Base-by-base conservation (phyloP, 495 filamentous ascomycete genomes). In the Schizothecium vesticola region DNA sequence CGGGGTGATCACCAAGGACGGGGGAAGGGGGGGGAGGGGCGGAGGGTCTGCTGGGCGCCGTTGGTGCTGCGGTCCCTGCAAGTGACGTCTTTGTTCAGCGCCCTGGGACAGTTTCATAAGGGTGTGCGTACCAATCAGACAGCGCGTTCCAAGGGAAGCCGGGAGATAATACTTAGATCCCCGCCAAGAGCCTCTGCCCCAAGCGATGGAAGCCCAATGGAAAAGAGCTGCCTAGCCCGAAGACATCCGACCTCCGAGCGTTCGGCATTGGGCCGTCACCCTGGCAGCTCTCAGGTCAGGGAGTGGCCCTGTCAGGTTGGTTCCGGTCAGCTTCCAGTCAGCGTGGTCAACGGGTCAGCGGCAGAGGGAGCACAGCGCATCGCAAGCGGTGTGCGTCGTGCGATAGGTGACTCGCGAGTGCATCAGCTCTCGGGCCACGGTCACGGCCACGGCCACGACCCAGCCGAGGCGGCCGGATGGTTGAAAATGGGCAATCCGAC, bases 31-130 rank as follows among this genome's bases (percentile, higher is more conserved):
- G 62, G 67, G 64, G 68, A 70, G 72, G 70, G 72, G 72, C 66
- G 19, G 43, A 51, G 19, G 43, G 26, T 61, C 69, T 61, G 63
- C 6, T n/a, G 23, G 67, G 64, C 66, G 65, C 72, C 36, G 69
- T 71, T 73, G 72, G 64, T 62, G 69, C 71, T 33, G 70, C 61
- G 61, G 51, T 69, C 61, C 70, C 68, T 70, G 65, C 57, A 63
- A 71, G 73, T 75, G 72, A 74, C 72, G 72, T 74, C 72, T 65
- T 51, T 65, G 63, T 67, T 69, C 56, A 59, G 56, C 56, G 43
- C 67, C 63, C 64, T 68, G 33, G 65, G 57, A 36, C 9, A 3
- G 59, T 43, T 10, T 10, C 61, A 29, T 9, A 55, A 58, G 56
- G 29, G 51, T 10, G 25, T 65, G n/a, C 16, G 56, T 24, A 56